phyloP scores from a whole-genome alignment of 345 rosid genomes.

The Aquilaria yunnanensis region DNA sequence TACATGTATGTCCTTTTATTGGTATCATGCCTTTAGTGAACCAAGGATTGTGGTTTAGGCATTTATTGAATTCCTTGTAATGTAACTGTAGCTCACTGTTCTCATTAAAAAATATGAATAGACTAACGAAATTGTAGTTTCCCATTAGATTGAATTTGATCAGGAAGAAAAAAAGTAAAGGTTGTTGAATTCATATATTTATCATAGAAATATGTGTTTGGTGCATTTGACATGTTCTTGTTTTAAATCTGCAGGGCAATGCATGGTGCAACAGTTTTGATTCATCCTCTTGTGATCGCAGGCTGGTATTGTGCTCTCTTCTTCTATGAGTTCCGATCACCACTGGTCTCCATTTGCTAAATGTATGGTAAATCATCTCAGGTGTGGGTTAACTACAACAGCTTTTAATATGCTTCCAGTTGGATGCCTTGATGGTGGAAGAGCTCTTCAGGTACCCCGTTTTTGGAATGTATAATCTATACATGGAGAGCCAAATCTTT shows the following conservation, averaged over 20 bases:
- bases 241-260: slow-evolving; percentile 48
- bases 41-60: neutral
- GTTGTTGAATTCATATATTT: slow-evolving; percentile 1
- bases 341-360: slow-evolving; percentile 16
- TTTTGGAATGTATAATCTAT: slow-evolving; percentile 2
- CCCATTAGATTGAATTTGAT: neutral
- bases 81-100: no score
- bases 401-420: slow-evolving; percentile 96
- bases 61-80: slow-evolving; percentile 3
- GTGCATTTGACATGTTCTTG: slow-evolving; percentile 12
- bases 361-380: slow-evolving; percentile 19
- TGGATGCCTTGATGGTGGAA: slow-evolving; percentile 96
- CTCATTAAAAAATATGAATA: no score
- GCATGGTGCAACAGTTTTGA: slow-evolving; percentile 80
- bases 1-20: slow-evolving; percentile 55
- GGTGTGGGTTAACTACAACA: slow-evolving; percentile 96
- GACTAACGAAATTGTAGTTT: neutral
- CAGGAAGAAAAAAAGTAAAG: slow-evolving; percentile 2
- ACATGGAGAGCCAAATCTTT: no score
- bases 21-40: slow-evolving; percentile 17
- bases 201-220: slow-evolving; percentile 6
- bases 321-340: neutral
- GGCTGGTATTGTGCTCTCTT: slow-evolving; percentile 61
- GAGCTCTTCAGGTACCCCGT: slow-evolving; percentile 75
- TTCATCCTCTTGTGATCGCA: slow-evolving; percentile 92